Evolutionary conservation across 768 basidiomycete species (phyloP).

Genomic region (Rhizopogon vesiculosus): DNA sequence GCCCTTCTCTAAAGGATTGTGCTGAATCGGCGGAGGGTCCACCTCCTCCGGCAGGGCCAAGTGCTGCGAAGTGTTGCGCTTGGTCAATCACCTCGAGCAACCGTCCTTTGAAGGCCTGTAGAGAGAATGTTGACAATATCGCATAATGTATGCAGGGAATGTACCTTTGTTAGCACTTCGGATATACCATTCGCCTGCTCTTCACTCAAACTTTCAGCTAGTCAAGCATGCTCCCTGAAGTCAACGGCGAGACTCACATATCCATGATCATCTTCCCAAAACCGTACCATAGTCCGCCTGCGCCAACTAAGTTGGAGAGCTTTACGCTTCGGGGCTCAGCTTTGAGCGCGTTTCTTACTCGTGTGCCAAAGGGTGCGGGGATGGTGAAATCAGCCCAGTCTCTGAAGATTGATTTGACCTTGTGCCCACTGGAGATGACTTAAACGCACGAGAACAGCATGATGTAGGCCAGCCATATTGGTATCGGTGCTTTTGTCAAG

Average conservation of each 20-base stretch:
- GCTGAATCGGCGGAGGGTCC: conserved; percentile 54
- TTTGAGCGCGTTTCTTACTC: conserved; percentile 82
- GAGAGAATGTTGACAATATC: conserved; percentile 1
- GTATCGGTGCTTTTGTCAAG: conserved; percentile 73
- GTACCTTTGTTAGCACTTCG: conserved; percentile 61
- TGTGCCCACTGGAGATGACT: background rate
- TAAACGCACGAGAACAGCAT: conserved; percentile 67
- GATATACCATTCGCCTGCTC: conserved; percentile 70
- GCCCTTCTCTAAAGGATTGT: conserved; percentile 81
- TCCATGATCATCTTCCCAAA: conserved; percentile 83
- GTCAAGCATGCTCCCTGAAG: background rate
- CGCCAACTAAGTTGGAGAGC: conserved; percentile 78
- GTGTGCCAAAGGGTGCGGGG: conserved; percentile 68
- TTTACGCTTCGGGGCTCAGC: conserved; percentile 86
- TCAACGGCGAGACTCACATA: conserved; percentile 45
- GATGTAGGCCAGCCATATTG: conserved; percentile 89
- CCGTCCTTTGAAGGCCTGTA: conserved; percentile 71
- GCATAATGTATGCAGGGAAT: conserved; percentile 11
- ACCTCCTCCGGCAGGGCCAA: conserved; percentile 54
- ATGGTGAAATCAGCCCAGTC: conserved; percentile 90
- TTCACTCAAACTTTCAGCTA: conserved; percentile 60
- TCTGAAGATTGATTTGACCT: conserved; percentile 31
- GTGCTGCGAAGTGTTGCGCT: conserved; percentile 80
- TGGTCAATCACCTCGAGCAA: conserved; percentile 80
- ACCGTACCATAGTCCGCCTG: conserved; percentile 88